Conservation (phyloP, 78 protist species). For the Guillardia theta region DNA sequence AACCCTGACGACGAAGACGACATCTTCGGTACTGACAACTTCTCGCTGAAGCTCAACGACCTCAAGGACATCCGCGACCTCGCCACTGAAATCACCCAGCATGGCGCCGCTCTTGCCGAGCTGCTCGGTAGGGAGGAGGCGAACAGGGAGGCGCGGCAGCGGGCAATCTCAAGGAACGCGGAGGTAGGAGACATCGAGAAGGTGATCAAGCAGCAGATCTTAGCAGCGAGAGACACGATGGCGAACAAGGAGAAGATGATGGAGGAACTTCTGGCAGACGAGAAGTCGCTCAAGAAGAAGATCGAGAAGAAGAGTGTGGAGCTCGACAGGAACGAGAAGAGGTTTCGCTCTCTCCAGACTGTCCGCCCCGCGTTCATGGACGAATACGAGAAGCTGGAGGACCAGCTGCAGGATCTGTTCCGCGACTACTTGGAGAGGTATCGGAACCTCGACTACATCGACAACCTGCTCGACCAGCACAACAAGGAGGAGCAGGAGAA, state of each 20-base stretch:
- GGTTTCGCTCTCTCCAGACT: conserved; percentile 49
- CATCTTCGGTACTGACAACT: background rate
- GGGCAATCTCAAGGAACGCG: background rate
- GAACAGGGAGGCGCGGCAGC: conserved; percentile 1
- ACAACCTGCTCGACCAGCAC: conserved; percentile 32
- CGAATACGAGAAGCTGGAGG: conserved; percentile 67
- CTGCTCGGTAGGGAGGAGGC: conserved; percentile 1
- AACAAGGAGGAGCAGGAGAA: background rate
- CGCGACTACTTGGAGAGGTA: background rate
- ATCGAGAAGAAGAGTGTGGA: conserved; percentile 66
- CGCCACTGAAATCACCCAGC: conserved; percentile 29
- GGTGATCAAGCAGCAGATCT: background rate
- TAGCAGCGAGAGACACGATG: background rate
- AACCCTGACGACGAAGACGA: conserved; percentile 28
- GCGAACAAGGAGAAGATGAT: background rate
- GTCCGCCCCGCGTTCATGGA: conserved; percentile 77
- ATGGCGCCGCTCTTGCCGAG: conserved; percentile 2
- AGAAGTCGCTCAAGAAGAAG: conserved; percentile 49
- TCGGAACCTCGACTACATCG: conserved; percentile 62
- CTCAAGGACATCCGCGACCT: conserved; percentile 2
- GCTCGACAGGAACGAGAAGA: conserved; percentile 63
- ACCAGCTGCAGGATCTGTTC: conserved; percentile 48
- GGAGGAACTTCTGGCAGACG: conserved; percentile 38
- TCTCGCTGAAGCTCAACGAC: background rate
- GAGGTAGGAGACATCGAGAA: background rate